Base-by-base conservation (phyloP, 2,329 filamentous ascomycete species). In the Beauveria bassiana region DNA sequence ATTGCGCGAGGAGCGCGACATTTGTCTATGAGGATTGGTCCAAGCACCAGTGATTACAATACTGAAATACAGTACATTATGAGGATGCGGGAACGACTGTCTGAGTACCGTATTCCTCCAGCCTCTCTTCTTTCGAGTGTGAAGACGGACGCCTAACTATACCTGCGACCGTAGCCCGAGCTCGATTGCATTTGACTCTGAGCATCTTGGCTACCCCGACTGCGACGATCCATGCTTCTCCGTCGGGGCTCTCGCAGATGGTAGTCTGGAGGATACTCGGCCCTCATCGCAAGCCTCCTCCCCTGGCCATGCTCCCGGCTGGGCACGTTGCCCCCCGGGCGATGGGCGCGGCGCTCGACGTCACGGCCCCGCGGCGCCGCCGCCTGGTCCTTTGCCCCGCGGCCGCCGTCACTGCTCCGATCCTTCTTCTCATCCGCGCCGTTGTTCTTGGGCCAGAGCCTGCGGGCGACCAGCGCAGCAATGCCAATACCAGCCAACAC, bases 401-500 rank as follows among this genome's bases (percentile, higher is more conserved):
- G 16, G 22, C 20, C 34, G 34, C 34, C 34, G 34, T 38, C 34
- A 38, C 34, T 22, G 10, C 20, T 24, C 43, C 42, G 18, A 9
- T 28, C 28, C 2, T 42, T 31, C 4, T 34, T 57, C 9, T 24
- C 26, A 26, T 26, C 18, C 20, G 12, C 9, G 34, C 47, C 20
- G 57, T 38, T 45, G 40, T 68, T 67, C 63, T 72, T 73, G 34
- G 71, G 71, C 73, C 73, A 75, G 64, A 73, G 65, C 59, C 71
- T 73, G 64, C 71, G 71, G 45, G 72, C 70, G 43, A 73, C 65
- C 47, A 74, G 65, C 12, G 72, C 68, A 26, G 72, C 72, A 38
- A 74, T 67, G 38, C 73, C 73, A 18, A 75, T 69, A 34, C 71
- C 70, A 10, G 72, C 73, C 34, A 75, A 63, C 26, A 75, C 65